These are phyloP conservation scores for Lentinula aciculospora DNA, from an alignment of 768 basidiomycete genomes.

Conservation along the genomic window DNA sequence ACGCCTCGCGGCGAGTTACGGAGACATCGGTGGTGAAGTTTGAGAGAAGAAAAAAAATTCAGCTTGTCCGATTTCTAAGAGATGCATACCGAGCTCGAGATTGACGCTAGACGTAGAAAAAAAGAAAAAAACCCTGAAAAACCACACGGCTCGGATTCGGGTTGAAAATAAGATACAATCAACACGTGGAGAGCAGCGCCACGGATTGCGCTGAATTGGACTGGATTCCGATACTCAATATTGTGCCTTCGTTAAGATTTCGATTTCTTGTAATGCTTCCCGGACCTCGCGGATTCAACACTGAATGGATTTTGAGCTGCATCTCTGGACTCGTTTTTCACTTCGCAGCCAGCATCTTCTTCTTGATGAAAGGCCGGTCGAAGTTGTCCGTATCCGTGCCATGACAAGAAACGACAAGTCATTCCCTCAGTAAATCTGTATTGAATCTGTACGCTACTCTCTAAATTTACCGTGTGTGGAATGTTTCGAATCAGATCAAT, in stretches of 20 bases:
- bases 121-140: background rate
- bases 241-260: background rate
- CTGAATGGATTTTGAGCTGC: background rate
- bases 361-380: background rate
- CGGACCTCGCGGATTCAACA: background rate
- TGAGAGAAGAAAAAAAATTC: background rate
- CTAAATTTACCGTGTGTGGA: background rate
- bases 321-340: background rate
- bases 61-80: background rate
- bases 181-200: constrained; percentile 1
- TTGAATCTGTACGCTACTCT: background rate
- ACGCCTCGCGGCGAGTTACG: background rate
- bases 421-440: background rate
- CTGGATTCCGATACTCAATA: background rate
- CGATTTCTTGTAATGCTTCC: background rate
- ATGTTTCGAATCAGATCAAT: constrained; percentile 5
- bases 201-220: background rate
- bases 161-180: background rate
- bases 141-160: background rate
- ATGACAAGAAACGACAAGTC: background rate
- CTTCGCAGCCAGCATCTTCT: background rate
- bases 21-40: constrained; percentile 3
- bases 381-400: background rate
- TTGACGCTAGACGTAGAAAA: background rate
- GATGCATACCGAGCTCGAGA: background rate